Conservation (phyloP, 306 rosid species). For the Herpetospermum pedunculosum region DNA sequence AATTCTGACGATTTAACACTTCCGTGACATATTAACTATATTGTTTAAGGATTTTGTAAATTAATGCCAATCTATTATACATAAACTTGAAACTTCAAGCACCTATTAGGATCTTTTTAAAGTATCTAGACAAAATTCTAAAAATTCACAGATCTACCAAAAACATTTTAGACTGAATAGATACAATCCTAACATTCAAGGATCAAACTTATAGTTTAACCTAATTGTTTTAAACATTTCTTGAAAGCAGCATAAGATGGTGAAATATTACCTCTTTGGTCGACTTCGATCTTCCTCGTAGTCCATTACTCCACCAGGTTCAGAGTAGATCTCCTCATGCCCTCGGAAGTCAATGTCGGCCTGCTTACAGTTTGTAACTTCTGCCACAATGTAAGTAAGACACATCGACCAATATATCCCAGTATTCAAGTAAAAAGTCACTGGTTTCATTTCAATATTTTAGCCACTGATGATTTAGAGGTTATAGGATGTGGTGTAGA, state of each 20-base stretch:
- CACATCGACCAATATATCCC: conserved; percentile 82
- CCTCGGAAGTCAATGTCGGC: conserved; percentile 92
- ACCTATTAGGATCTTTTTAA: no score
- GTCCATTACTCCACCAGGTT: conserved; percentile 99
- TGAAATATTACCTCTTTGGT: conserved; percentile 64
- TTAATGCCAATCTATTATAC: no score
- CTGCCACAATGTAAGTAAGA: conserved; percentile 99
- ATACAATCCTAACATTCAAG: conserved; percentile 1
- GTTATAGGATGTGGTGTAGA: neutral
- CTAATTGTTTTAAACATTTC: neutral
- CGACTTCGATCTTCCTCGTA: conserved; percentile 95
- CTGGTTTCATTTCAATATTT: conserved; percentile 3
- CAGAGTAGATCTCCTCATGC: conserved; percentile 96
- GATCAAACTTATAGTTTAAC: neutral
- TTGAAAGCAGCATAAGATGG: neutral
- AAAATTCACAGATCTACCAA: no score
- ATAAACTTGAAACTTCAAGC: no score
- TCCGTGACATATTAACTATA: no score
- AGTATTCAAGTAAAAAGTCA: conserved; percentile 15
- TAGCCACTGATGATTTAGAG: conserved; percentile 9
- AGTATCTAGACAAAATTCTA: no score
- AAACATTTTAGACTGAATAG: no score
- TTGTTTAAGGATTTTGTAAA: no score
- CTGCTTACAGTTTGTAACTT: conserved; percentile 98
- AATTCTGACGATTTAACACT: no score